These are phyloP conservation scores for Vitis hybrid DNA, from an alignment of 177 flowering plant species.

Conservation along the genomic window DNA sequence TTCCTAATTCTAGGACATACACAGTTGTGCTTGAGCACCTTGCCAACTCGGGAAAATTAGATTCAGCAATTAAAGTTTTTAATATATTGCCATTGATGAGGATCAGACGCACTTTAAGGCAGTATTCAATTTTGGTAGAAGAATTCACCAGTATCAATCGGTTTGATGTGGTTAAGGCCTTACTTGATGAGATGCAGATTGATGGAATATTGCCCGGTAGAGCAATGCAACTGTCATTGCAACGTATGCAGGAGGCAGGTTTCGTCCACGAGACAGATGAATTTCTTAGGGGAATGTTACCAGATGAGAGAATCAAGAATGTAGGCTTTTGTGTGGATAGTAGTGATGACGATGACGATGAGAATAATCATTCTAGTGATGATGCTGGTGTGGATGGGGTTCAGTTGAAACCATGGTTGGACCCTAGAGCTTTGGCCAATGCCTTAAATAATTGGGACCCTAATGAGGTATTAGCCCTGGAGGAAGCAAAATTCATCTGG, in stretches of 20 bases:
- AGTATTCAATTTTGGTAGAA: slow-evolving; percentile 55
- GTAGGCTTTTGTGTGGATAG: slow-evolving; percentile 26
- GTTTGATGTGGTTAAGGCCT: slow-evolving; percentile 49
- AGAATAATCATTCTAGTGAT: slow-evolving; percentile 11
- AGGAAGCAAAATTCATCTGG: slow-evolving; percentile 77
- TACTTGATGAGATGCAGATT: slow-evolving; percentile 62
- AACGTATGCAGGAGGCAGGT: slow-evolving; percentile 53
- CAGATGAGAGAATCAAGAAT: slow-evolving; percentile 62
- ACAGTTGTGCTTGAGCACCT: slow-evolving; percentile 75
- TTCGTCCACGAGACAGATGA: slow-evolving; percentile 48
- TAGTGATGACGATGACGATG: slow-evolving; percentile 48
- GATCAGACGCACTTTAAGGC: slow-evolving; percentile 63
- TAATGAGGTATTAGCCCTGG: slow-evolving; percentile 62
- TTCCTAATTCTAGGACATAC: slow-evolving; percentile 81
- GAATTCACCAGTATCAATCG: slow-evolving; percentile 35
- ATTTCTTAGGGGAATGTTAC: slow-evolving; percentile 52
- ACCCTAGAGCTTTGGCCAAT: slow-evolving; percentile 78
- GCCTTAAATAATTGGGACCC: slow-evolving; percentile 68
- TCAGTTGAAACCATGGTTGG: slow-evolving; percentile 84
- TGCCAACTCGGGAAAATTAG: slow-evolving; percentile 44
- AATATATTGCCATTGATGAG: slow-evolving; percentile 66
- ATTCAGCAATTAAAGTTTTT: slow-evolving; percentile 64
- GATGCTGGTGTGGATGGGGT: slow-evolving; percentile 25
- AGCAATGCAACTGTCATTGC: slow-evolving; percentile 47
- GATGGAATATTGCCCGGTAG: slow-evolving; percentile 78